Conservation (phyloP, 164 flowering plant species). For the Echeveria elegans region DNA sequence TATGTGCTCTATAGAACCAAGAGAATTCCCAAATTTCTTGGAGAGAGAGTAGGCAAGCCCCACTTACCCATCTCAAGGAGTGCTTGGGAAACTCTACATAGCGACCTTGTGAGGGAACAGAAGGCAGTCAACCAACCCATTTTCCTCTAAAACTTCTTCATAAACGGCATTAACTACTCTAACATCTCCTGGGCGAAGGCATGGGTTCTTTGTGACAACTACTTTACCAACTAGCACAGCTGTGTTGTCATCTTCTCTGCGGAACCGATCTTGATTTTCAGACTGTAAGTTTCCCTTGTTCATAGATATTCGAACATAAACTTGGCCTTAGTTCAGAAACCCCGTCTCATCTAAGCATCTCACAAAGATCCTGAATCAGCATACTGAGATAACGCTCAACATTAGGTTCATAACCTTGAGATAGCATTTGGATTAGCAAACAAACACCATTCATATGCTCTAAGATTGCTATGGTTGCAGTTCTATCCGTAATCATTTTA, state of each 20-base stretch:
- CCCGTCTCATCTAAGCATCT: conserved; percentile 94
- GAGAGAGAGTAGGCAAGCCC: conserved; percentile 58
- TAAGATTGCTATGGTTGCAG: conserved; percentile 56
- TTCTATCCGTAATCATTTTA: conserved; percentile 43
- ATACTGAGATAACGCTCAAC: conserved; percentile 72
- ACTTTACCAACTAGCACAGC: conserved; percentile 60
- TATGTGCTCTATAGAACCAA: conserved; percentile 58
- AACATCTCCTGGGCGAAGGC: conserved; percentile 95
- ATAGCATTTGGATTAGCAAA: conserved; percentile 52
- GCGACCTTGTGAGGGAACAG: conserved; percentile 76
- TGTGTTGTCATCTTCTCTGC: conserved; percentile 49
- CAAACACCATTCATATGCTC: conserved; percentile 36
- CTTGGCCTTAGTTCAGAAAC: conserved; percentile 68
- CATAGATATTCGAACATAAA: conserved; percentile 60
- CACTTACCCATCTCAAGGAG: conserved; percentile 51
- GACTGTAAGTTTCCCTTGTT: conserved; percentile 40
- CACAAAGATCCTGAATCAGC: conserved; percentile 74
- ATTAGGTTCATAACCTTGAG: conserved; percentile 64
- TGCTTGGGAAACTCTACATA: conserved; percentile 81
- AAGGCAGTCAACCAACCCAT: conserved; percentile 59
- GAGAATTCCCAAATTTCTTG: conserved; percentile 84
- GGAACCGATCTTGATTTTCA: conserved; percentile 33
- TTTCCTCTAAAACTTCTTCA: conserved; percentile 45
- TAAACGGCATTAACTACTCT: conserved; percentile 83
- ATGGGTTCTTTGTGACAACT: conserved; percentile 89